Percentiles rank a stretch among this genome's conserved stretches.
phyloP scores from a whole-genome alignment of 192 early-diverging fungal species.

The Pilaira anomala region DNA sequence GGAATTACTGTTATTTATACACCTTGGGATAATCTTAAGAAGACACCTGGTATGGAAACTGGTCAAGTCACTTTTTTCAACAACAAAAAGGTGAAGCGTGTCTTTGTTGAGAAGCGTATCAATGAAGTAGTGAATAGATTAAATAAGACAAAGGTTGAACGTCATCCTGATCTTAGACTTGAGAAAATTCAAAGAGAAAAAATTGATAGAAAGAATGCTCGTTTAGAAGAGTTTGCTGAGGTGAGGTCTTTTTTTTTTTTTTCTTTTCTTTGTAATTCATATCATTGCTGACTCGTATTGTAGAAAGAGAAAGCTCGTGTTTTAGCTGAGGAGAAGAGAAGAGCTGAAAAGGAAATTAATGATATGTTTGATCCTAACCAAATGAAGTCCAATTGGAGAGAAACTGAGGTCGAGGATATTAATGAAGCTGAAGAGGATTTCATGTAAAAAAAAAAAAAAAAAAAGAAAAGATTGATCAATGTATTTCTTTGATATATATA shows the following conservation, averaged over 20 bases:
- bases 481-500: no score
- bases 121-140: conserved; percentile 91
- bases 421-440: conserved; percentile 63
- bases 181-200: conserved; percentile 65
- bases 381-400: conserved; percentile 55
- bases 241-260: conserved; percentile 15
- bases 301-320: conserved; percentile 42
- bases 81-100: conserved; percentile 69
- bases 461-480: no score
- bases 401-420: conserved; percentile 45
- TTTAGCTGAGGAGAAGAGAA: conserved; percentile 38
- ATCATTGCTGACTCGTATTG: neutral
- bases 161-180: conserved; percentile 71
- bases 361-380: conserved; percentile 47
- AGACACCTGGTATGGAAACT: conserved; percentile 90
- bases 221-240: conserved; percentile 34
- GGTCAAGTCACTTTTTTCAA: conserved; percentile 95
- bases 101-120: conserved; percentile 67
- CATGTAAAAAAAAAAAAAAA: conserved; percentile 55
- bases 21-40: conserved; percentile 85
- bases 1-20: conserved; percentile 94
- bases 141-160: conserved; percentile 87
- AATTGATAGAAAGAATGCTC: conserved; percentile 27
- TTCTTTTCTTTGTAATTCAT: neutral
- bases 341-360: conserved; percentile 48